These are phyloP conservation scores for Straminergon stramineum DNA, from an alignment of 225 moss, liverwort and hornwort genomes.

Conservation along the genomic window DNA sequence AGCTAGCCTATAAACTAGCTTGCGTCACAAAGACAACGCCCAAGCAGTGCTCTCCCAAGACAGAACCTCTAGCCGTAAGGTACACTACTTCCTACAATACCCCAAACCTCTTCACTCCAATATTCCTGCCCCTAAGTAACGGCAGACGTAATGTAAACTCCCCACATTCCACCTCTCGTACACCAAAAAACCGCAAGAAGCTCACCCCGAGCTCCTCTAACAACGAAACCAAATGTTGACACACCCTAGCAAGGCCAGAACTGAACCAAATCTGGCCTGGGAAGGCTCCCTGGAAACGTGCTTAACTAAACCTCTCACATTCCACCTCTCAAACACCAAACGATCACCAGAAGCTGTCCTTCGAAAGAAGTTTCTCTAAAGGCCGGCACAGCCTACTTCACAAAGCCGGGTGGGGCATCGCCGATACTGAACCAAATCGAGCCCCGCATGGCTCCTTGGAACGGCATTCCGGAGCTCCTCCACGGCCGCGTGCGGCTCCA, in stretches of 20 bases:
- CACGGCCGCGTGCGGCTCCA: neutral
- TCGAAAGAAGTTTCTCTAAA: neutral
- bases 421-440: conserved; percentile 1
- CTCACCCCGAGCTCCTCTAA: neutral
- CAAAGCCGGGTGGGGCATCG: neutral
- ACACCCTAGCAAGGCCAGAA: neutral
- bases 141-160: neutral
- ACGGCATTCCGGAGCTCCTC: neutral
- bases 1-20: neutral
- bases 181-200: neutral
- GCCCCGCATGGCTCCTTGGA: neutral
- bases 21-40: neutral
- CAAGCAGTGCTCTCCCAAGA: neutral
- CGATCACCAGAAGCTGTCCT: neutral
- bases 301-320: neutral
- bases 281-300: neutral
- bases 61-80: neutral
- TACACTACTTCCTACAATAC: neutral
- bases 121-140: neutral
- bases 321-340: neutral
- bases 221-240: neutral
- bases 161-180: neutral
- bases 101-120: neutral
- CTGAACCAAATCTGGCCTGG: neutral
- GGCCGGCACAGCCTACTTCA: neutral